Conservation (phyloP, 495 filamentous ascomycete species). For the Neurospora sublineolata region DNA sequence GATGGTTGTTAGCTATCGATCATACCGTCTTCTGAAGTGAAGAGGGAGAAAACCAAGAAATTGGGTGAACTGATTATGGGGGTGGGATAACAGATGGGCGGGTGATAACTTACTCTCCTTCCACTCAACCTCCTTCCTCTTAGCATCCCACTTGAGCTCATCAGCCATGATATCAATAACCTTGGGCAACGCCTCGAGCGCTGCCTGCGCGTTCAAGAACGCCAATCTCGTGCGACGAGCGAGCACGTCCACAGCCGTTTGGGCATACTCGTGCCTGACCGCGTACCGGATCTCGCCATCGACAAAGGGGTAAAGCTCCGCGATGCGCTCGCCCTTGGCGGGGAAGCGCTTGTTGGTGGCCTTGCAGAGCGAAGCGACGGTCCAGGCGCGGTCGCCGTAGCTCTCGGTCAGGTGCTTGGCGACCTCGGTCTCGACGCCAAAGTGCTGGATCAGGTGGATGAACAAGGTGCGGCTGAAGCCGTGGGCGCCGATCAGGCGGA, state of each 20-base stretch:
- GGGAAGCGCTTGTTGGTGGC: conserved; percentile 81
- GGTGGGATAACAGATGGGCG: neutral
- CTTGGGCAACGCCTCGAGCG: conserved; percentile 75
- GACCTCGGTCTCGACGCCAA: conserved; percentile 88
- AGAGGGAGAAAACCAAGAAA: too few relatives aligned
- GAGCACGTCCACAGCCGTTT: conserved; percentile 85
- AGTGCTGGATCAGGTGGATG: conserved; percentile 97
- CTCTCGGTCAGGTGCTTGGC: conserved; percentile 80
- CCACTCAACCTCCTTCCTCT: conserved; percentile 76
- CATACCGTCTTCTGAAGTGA: too few relatives aligned
- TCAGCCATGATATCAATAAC: conserved; percentile 90
- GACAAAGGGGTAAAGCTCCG: conserved; percentile 81
- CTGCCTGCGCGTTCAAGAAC: conserved; percentile 92
- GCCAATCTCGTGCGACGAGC: conserved; percentile 79
- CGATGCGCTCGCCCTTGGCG: conserved; percentile 72
- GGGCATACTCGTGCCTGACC: conserved; percentile 82
- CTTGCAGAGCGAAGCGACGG: conserved; percentile 72
- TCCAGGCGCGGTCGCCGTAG: conserved; percentile 95
- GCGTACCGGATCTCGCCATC: conserved; percentile 93
- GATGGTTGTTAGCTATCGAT: neutral
- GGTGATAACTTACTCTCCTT: conserved; percentile 48
- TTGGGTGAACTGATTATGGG: neutral
- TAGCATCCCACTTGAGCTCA: conserved; percentile 72
- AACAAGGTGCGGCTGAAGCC: conserved; percentile 92
- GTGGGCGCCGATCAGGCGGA: conserved; percentile 85